Base-by-base conservation (phyloP, 202 grass and related monocot genomes). In the Setaria viridis region DNA sequence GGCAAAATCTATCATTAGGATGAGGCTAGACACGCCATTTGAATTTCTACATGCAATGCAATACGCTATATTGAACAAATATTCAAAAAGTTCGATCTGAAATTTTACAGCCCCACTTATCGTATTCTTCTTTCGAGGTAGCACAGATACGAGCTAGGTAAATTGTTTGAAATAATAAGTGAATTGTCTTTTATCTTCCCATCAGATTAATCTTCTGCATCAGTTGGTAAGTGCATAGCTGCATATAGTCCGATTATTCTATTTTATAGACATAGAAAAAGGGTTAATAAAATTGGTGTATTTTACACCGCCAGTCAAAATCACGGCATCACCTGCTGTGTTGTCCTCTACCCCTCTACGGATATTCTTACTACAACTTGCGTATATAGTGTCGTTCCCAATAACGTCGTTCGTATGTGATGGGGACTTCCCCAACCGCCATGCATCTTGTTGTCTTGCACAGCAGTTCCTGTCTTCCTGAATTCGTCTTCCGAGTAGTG, bases 321-420 rank as follows among this genome's bases (percentile, higher is more conserved):
- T 74, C 71, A 74, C 48, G 29, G 71, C 71, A 74, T 74, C 8
- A 37, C 9, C 32, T n/a, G 6, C 16, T 53, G 0, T 20, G 9
- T 48, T 50, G 46, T 50, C 21, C 25, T 50, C 6, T 7, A 0
- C 2, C 70, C 14, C 72, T 17, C 30, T 7, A 9, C 19, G 72
- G 48, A 74, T 74, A 74, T 74, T 74, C 72, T 74, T 54, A 20
- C 16, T 51, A 35, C 48, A 74, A 74, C 48, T 74, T 74, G 71
- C 30, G 25, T 33, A 19, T 17, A 33, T 33, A 34, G 3, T 10
- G 47, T 53, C 11, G 9, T 74, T 12, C 48, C 32, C 48, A 34
- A 20, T 74, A 48, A 35, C 47, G 71, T 41, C 29, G 71, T 34
- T 74, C 29, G 6, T 30, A 4, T 74, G 71, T 14, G 70, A 72